A percentile compares a stretch with the other conserved stretches of the same genome.
Conservation (phyloP, 805 yeast species). For the Spathaspora girioi region DNA sequence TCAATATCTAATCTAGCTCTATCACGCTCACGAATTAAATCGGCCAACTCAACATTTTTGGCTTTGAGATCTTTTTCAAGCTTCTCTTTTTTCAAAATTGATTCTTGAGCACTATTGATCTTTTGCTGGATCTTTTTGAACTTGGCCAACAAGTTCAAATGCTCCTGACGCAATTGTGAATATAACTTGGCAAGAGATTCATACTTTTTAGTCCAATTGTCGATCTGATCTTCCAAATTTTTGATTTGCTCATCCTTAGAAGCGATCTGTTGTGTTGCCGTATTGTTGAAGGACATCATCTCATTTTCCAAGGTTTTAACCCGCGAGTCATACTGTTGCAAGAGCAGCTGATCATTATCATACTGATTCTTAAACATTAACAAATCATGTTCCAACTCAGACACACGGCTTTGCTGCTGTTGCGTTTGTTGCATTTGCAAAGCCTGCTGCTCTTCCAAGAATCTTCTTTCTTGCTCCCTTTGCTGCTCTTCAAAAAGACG, state of each 20-base stretch:
- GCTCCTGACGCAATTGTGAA: conserved; percentile 90
- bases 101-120: conserved; percentile 86
- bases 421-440: conserved; percentile 64
- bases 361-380: conserved; percentile 73
- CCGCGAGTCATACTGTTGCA: conserved; percentile 83
- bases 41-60: conserved; percentile 84
- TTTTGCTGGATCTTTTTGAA: conserved; percentile 81
- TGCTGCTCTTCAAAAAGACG: conserved; percentile 74
- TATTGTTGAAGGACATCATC: conserved; percentile 52
- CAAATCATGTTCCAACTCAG: conserved; percentile 79
- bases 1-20: conserved; percentile 82
- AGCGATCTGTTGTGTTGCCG: conserved; percentile 68
- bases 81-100: conserved; percentile 77
- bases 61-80: conserved; percentile 79
- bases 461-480: conserved; percentile 62
- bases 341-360: conserved; percentile 77
- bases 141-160: conserved; percentile 69
- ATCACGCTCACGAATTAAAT: conserved; percentile 83
- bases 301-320: conserved; percentile 81
- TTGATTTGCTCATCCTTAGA: conserved; percentile 71
- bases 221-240: conserved; percentile 69
- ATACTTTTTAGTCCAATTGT: conserved; percentile 79
- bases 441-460: conserved; percentile 65
- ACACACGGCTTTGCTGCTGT: conserved; percentile 73
- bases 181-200: conserved; percentile 86